Evolutionary conservation across 352 stramenopile species (phyloP).

Genomic region (Elongisporangium undulatum): DNA sequence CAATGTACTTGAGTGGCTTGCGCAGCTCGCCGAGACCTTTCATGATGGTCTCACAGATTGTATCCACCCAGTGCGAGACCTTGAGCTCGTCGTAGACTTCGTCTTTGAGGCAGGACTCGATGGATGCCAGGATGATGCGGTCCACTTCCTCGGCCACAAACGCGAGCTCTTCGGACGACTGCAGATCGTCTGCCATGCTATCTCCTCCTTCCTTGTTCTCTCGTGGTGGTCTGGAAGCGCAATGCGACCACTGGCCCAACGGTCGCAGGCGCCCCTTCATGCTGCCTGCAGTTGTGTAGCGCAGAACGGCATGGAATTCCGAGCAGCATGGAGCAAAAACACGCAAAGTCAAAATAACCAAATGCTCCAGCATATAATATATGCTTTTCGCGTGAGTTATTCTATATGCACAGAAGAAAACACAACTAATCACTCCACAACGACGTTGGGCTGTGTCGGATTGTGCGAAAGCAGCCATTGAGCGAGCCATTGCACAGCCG

Average conservation of each 20-base stretch:
- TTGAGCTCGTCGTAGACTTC: constrained; percentile 84
- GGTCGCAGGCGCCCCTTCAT: not conserved
- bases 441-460: constrained; percentile 73
- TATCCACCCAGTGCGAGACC: constrained; percentile 88
- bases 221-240: not conserved
- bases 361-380: not conserved
- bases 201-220: not conserved
- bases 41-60: constrained; percentile 89
- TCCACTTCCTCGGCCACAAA: constrained; percentile 92
- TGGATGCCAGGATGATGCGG: constrained; percentile 74
- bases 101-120: constrained; percentile 85
- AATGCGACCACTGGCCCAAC: not conserved
- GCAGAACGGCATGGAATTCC: not conserved
- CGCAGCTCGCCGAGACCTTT: constrained; percentile 78
- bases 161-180: constrained; percentile 85
- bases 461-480: constrained; percentile 86
- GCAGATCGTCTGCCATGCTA: constrained; percentile 76
- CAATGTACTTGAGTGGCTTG: constrained; percentile 93
- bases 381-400: not conserved
- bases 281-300: not conserved
- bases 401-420: not conserved
- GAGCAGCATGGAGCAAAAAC: not conserved
- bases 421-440: constrained; percentile 25
- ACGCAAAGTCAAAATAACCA: no score
- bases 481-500: constrained; percentile 81